Evolutionary conservation across 352 stramenopile species (phyloP).

Genomic region (Phytophthora lateralis): DNA sequence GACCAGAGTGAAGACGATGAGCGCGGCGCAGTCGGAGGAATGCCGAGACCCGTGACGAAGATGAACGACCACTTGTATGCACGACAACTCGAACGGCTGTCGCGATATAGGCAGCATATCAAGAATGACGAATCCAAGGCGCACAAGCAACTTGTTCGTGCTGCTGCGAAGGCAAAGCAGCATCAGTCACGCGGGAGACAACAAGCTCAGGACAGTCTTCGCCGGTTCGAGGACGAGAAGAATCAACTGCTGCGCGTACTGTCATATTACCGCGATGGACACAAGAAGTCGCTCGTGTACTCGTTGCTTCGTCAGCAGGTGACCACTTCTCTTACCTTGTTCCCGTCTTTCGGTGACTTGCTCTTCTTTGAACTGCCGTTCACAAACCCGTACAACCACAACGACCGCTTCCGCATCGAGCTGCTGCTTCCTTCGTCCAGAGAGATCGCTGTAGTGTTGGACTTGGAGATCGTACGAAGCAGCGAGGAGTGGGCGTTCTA

Average conservation of each 20-base stretch:
- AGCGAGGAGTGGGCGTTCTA: slow-evolving; percentile 88
- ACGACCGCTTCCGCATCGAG: slow-evolving; percentile 92
- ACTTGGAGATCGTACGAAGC: slow-evolving; percentile 82
- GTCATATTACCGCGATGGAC: slow-evolving; percentile 92
- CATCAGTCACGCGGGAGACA: slow-evolving; percentile 18
- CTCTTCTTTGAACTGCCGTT: slow-evolving; percentile 92
- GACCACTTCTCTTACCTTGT: slow-evolving; percentile 82
- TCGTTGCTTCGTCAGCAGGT: slow-evolving; percentile 90
- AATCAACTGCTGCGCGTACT: slow-evolving; percentile 89
- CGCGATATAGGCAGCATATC: slow-evolving; percentile 69
- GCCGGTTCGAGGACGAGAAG: slow-evolving; percentile 73
- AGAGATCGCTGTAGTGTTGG: slow-evolving; percentile 43
- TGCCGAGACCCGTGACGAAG: slow-evolving; percentile 25
- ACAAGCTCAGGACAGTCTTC: slow-evolving; percentile 42
- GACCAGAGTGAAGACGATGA: slow-evolving; percentile 41
- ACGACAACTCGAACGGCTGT: slow-evolving; percentile 76
- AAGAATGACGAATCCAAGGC: slow-evolving; percentile 48
- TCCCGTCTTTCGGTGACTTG: slow-evolving; percentile 78
- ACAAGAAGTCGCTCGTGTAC: slow-evolving; percentile 94
- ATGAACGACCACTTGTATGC: slow-evolving; percentile 85
- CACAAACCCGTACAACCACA: slow-evolving; percentile 90
- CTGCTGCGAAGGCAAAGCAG: slow-evolving; percentile 47
- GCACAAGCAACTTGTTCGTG: slow-evolving; percentile 64
- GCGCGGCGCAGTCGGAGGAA: slow-evolving; percentile 11
- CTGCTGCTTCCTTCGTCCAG: slow-evolving; percentile 46